phyloP scores from a whole-genome alignment of 148 eudicot species.

The Chenopodium album region DNA sequence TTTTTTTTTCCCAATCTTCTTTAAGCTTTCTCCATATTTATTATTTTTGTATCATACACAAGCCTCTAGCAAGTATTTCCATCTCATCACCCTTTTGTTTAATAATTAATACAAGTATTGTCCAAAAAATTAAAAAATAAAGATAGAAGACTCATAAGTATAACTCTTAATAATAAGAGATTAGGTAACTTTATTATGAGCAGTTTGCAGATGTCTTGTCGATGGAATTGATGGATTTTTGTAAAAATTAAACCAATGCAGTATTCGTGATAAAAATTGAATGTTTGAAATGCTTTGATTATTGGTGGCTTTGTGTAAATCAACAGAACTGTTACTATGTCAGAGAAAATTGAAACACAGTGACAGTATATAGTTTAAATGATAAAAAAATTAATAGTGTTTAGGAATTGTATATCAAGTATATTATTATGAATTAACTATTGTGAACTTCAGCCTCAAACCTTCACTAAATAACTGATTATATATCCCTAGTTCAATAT shows the following conservation, averaged over 20 bases:
- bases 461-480: neutral
- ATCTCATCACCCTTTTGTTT: neutral
- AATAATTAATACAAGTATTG: neutral
- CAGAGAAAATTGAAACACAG: neutral
- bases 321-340: neutral
- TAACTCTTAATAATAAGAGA: neutral
- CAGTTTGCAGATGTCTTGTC: too few relatives aligned
- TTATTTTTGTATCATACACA: too few relatives aligned
- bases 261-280: neutral
- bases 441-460: neutral
- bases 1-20: too few relatives aligned
- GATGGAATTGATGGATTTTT: neutral
- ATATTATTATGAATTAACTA: neutral
- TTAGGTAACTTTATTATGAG: neutral
- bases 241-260: neutral
- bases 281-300: too few relatives aligned
- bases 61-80: neutral
- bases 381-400: neutral
- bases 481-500: neutral
- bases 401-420: neutral
- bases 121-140: neutral
- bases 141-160: too few relatives aligned
- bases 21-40: neutral
- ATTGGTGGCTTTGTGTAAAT: neutral
- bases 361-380: neutral